Evolutionary conservation across 169 alveolate genomes (phyloP), one percentile per base, ranked within the genome.

Genomic region (Plasmodium fragile): DNA sequence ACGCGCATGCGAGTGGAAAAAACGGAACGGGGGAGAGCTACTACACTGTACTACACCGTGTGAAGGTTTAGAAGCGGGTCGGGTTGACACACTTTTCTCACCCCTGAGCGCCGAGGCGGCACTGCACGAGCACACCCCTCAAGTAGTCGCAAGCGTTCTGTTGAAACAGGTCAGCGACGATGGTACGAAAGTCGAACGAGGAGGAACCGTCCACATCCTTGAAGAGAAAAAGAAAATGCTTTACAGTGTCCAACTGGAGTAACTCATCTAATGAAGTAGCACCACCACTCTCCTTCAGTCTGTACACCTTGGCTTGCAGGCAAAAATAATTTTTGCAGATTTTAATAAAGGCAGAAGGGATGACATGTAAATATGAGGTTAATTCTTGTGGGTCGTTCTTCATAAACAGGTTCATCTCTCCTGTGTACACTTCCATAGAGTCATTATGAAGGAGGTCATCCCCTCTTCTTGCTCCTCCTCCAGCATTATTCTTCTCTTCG

Each of bases 321-420:
- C 41, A 18, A 30, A 91, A 91, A 53, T 81, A 81, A 77, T 81
- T 80, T 39, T 91, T 79, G 43, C 92, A 25, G 18, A 91, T 81
- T 52, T 71, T 81, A 6, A 80, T 70, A 72, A 91, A 39, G 3
- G 94, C 7, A 34, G 43, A 22, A 0, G 92, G 52, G 75, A 91
- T 80, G 32, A 81, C 34, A 25, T 91, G 72, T 41, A 91, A n/a
- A 39, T 39, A 91, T 1, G 94, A 91, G 22, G 49, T 45, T 45
- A 72, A 22, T 43, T 91, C 92, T 7, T 55, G 78, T 22, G 92
- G 81, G 25, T 91, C 90, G 32, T 91, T 70, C 55, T 81, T 91
- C 69, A 72, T 41, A 59, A 91, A 91, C n/a, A 77, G 41, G 36
- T 81, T 79, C 94, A 91, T 91, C n/a, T 91, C 94, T n/a, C 94